A percentile compares a stretch with the other conserved stretches of the same genome.
phyloP scores from a whole-genome alignment of 2,329 filamentous ascomycete genomes.

The Balansia obtecta region DNA sequence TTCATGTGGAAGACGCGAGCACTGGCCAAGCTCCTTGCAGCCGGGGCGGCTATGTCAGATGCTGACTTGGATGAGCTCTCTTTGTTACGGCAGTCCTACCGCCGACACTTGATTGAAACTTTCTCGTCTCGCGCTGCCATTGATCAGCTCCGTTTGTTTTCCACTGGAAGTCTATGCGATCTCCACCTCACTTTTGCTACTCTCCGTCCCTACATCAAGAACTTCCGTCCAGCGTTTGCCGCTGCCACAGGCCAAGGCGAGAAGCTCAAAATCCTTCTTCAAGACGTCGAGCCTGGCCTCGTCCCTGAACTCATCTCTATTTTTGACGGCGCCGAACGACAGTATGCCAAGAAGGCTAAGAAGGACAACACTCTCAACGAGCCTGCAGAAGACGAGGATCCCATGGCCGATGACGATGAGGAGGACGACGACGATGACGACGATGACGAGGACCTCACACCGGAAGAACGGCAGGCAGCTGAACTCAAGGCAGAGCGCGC shows the following conservation, averaged over 20 bases:
- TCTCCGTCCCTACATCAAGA: conserved; percentile 44
- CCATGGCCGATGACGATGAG: conserved; percentile 51
- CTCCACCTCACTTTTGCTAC: conserved; percentile 69
- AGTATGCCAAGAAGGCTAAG: conserved; percentile 58
- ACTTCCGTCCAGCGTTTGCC: conserved; percentile 17
- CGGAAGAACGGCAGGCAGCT: conserved; percentile 47
- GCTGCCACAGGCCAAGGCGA: conserved; percentile 14
- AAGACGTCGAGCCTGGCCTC: conserved; percentile 51
- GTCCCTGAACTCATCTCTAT: conserved; percentile 62
- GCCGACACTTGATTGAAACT: conserved; percentile 52
- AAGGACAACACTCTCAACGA: conserved; percentile 45
- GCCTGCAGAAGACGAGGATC: conserved; percentile 61
- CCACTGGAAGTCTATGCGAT: conserved; percentile 69
- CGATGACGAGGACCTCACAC: conserved; percentile 39
- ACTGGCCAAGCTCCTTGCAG: conserved; percentile 41
- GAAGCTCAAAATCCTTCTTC: conserved; percentile 38
- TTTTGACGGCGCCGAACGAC: conserved; percentile 64
- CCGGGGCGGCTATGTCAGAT: conserved; percentile 42
- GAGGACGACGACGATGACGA: conserved; percentile 44
- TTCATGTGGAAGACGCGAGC: conserved; percentile 84
- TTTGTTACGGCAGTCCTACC: conserved; percentile 41
- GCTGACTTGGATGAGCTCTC: conserved; percentile 49
- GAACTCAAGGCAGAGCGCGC: conserved; percentile 71
- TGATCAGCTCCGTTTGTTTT: conserved; percentile 65
- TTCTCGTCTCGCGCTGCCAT: conserved; percentile 56